Evolutionary conservation across 345 rosid species (phyloP).

Genomic region (Gossypium sturtianum): DNA sequence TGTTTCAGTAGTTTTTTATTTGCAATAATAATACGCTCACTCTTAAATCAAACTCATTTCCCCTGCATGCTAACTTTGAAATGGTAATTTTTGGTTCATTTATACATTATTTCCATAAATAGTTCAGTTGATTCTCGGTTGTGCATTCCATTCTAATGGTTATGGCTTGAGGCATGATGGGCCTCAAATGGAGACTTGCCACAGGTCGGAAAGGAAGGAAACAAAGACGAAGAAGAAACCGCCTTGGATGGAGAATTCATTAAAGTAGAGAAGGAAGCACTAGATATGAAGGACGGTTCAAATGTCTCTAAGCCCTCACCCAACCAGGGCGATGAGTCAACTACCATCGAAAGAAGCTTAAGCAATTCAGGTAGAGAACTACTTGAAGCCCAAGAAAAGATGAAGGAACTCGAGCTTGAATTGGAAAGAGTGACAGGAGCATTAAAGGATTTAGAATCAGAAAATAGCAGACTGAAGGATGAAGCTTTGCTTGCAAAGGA

Average conservation of each 20-base stretch:
- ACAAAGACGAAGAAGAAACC: conserved; percentile 78
- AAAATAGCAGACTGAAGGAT: conserved; percentile 48
- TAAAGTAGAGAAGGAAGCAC: conserved; percentile 81
- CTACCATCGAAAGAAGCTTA: conserved; percentile 39
- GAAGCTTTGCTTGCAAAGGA: conserved; percentile 48
- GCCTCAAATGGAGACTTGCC: conserved; percentile 43
- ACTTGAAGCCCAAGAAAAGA: conserved; percentile 78
- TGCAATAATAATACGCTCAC: neutral
- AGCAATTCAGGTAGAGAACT: conserved; percentile 62
- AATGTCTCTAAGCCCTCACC: conserved; percentile 22
- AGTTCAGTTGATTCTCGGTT: neutral
- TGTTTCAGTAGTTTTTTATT: neutral
- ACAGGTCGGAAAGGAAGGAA: conserved; percentile 37
- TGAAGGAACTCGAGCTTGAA: conserved; percentile 71
- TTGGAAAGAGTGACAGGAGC: conserved; percentile 62
- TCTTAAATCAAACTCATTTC: neutral
- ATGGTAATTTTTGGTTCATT: neutral
- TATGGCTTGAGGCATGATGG: conserved; percentile 30
- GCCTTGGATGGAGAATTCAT: conserved; percentile 76
- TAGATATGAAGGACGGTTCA: conserved; percentile 52
- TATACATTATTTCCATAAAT: neutral
- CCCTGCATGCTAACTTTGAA: neutral
- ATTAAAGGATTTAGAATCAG: conserved; percentile 63
- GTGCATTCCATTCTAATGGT: conserved; percentile 2
- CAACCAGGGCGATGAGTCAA: conserved; percentile 24